Base-by-base conservation (phyloP, 2,329 filamentous ascomycete species). In the Fusarium fujikuroi region DNA sequence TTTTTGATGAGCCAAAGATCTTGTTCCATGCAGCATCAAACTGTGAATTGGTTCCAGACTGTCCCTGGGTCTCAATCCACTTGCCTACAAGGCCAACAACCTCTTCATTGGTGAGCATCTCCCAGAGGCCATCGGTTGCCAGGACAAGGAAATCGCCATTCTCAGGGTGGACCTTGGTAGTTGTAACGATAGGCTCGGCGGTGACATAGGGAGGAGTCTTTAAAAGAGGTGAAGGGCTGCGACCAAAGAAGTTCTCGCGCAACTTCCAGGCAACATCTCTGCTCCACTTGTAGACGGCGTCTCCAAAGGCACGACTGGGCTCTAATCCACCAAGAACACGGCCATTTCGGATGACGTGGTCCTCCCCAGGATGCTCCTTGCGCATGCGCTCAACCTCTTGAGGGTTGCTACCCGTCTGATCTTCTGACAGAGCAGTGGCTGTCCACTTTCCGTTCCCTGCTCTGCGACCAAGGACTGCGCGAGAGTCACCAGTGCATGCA, bases 31-130 rank as follows among this genome's bases (percentile, higher is more conserved):
- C 88, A 83, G 84, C 83, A 77, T 92, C 89, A 61, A 96, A 85
- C 87, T 93, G 94, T 5, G 92, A 91, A 66, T 82, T 85, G 49
- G 85, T 84, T 7, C 82, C 80, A 56, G 80, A 83, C 64, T 79
- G 81, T 40, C 85, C 84, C 80, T 98, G 93, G 28, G 90, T 90
- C 81, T 99, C 96, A 53, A 99, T 90, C 96, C 96, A 99, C 82
- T 97, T 94, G 21, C 95, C 97, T 9, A 99, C 96, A 5, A 99
- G 89, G 2, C 96, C 96, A 57, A 99, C 93, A 3, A 98, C 96
- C 85, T 99, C 96, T 80, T 99, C 96, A 78, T 98, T 99, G 53
- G 94, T 98, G 70, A 99, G 87, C 96, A 98, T 98, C 84, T 99
- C 96, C 96, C 96, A 99, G 2, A 99, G 87, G 8, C 96, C 96